Evolutionary conservation across 148 eudicot species (phyloP).

Genomic region (Rhododendron kiyosumense): DNA sequence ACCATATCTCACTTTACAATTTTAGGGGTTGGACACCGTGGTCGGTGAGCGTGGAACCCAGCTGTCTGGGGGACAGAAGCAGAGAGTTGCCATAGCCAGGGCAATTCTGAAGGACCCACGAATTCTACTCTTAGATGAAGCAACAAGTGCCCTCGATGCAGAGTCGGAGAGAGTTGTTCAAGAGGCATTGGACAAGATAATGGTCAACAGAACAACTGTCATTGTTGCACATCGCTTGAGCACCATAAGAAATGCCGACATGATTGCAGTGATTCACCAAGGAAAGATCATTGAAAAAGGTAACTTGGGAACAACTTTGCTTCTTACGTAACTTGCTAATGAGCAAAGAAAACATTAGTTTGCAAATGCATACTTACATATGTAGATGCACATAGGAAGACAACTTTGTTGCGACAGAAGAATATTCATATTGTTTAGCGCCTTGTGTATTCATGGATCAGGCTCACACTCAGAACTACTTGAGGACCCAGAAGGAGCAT

Average conservation of each 20-base stretch:
- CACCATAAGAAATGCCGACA: slow-evolving; percentile 70
- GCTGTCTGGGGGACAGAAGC: slow-evolving; percentile 89
- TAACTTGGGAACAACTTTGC: slow-evolving; percentile 8
- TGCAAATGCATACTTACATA: neutral
- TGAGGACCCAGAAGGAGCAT: slow-evolving; percentile 75
- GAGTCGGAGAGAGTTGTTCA: slow-evolving; percentile 83
- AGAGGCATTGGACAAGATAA: slow-evolving; percentile 73
- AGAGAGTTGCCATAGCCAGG: slow-evolving; percentile 85
- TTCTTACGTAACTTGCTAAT: neutral
- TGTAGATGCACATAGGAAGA: neutral
- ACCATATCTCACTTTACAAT: neutral
- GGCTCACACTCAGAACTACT: slow-evolving; percentile 63
- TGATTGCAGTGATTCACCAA: slow-evolving; percentile 69
- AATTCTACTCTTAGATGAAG: slow-evolving; percentile 81
- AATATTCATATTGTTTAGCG: neutral
- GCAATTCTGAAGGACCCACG: slow-evolving; percentile 78
- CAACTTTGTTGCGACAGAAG: neutral
- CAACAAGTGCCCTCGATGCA: slow-evolving; percentile 90
- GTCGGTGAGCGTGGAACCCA: slow-evolving; percentile 91
- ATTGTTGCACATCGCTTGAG: slow-evolving; percentile 82
- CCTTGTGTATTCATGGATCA: slow-evolving; percentile 14
- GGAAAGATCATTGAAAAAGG: slow-evolving; percentile 88
- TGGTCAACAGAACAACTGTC: slow-evolving; percentile 75
- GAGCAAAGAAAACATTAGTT: neutral
- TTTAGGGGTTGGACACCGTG: slow-evolving; percentile 72